A percentile compares a stretch with the other conserved stretches of the same genome.
phyloP scores from a whole-genome alignment of 2,329 filamentous ascomycete species.

The Fusarium equiseti region DNA sequence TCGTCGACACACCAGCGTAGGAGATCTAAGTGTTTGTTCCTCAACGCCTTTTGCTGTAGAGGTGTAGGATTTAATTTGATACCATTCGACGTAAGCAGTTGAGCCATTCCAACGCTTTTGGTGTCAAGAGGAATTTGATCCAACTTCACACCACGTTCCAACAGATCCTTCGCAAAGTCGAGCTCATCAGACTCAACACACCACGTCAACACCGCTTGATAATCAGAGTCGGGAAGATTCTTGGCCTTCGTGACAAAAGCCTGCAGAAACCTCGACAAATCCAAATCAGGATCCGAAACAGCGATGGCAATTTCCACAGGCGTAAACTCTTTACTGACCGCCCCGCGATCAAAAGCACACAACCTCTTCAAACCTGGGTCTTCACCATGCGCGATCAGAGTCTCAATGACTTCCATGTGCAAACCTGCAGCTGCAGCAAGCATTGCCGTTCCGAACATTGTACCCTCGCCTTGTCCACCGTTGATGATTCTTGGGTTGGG shows the following conservation, averaged over 20 bases:
- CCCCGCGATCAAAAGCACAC: neutral
- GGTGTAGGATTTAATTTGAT: neutral
- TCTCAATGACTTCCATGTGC: rapidly evolving
- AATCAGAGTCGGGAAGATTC: neutral
- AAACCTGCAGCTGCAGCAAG: constrained; percentile 9
- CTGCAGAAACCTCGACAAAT: neutral
- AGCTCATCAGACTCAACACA: neutral
- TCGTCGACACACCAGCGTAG: constrained; percentile 18
- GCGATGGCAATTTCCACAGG: constrained; percentile 10
- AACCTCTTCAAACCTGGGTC: neutral
- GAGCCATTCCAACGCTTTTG: neutral
- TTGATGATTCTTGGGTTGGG: constrained; percentile 3
- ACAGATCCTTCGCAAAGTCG: neutral
- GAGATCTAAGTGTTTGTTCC: neutral
- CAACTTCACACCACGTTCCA: neutral
- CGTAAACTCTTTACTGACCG: neutral
- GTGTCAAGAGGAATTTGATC: neutral
- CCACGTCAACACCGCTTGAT: neutral
- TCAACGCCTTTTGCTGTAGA: neutral
- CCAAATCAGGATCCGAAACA: neutral
- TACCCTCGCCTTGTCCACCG: constrained; percentile 3
- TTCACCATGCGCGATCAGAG: neutral
- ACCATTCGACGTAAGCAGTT: neutral
- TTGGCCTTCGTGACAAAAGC: neutral
- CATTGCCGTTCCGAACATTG: constrained; percentile 7